Percentiles rank a stretch among this genome's conserved stretches.
These are phyloP conservation scores for Nephelium lappaceum DNA, from an alignment of 345 rosid species.

Conservation along the genomic window DNA sequence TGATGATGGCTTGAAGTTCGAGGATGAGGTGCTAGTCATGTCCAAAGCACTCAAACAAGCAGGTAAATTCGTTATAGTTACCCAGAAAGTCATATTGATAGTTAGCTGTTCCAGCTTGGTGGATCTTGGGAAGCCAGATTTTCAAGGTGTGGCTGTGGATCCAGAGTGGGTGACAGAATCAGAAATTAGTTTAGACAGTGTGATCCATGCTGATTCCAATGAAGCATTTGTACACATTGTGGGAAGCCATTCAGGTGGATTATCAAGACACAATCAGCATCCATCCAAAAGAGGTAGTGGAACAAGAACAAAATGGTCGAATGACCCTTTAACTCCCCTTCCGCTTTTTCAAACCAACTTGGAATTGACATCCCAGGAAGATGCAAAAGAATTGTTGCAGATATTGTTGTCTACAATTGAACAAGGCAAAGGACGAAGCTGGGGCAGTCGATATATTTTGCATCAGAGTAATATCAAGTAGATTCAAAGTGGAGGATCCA, in stretches of 20 bases:
- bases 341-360: slow-evolving; percentile 76
- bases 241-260: slow-evolving; percentile 72
- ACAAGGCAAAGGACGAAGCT: slow-evolving; percentile 56
- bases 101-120: slow-evolving; percentile 67
- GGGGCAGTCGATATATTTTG: slow-evolving; percentile 54
- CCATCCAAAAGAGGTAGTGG: slow-evolving; percentile 49
- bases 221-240: slow-evolving; percentile 68
- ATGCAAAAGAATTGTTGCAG: slow-evolving; percentile 50
- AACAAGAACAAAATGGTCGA: slow-evolving; percentile 54
- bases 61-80: slow-evolving; percentile 67
- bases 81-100: slow-evolving; percentile 62
- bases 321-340: slow-evolving; percentile 49
- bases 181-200: slow-evolving; percentile 70
- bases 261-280: slow-evolving; percentile 58
- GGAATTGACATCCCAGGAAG: slow-evolving; percentile 58
- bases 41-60: slow-evolving; percentile 78
- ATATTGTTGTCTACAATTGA: slow-evolving; percentile 64
- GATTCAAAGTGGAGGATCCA: background rate
- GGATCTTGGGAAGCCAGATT: slow-evolving; percentile 64
- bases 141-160: slow-evolving; percentile 64
- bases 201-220: slow-evolving; percentile 62
- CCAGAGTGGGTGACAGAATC: slow-evolving; percentile 74
- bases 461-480: slow-evolving; percentile 46
- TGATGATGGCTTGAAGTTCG: slow-evolving; percentile 60
- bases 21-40: slow-evolving; percentile 59